phyloP scores from a whole-genome alignment of 768 basidiomycete genomes.

The Lactarius hengduanensis region DNA sequence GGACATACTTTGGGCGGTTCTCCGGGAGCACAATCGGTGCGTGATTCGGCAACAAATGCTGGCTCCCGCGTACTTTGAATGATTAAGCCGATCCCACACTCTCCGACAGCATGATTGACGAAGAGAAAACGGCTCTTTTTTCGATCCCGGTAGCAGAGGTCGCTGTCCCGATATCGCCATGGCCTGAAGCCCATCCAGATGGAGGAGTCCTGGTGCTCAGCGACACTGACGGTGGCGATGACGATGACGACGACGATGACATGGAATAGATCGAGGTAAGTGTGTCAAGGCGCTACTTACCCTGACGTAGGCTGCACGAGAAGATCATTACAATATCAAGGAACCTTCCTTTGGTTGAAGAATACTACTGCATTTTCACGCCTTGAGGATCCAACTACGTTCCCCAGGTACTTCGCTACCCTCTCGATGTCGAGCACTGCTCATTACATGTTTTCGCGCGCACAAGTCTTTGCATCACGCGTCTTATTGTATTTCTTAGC shows the following conservation, averaged over 20 bases:
- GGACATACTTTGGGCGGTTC: constrained; percentile 42
- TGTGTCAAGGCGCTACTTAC: background rate
- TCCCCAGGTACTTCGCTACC: constrained; percentile 9
- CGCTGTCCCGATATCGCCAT: constrained; percentile 28
- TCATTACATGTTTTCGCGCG: constrained; percentile 9
- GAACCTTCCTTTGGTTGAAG: background rate
- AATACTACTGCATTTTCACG: constrained; percentile 1
- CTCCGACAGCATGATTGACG: constrained; percentile 39
- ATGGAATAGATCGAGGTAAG: constrained; percentile 24
- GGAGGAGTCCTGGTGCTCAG: constrained; percentile 47
- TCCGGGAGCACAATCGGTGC: constrained; percentile 54
- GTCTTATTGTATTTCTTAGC: constrained; percentile 9
- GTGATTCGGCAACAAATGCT: constrained; percentile 32
- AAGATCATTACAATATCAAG: constrained; percentile 1
- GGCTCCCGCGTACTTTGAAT: constrained; percentile 10
- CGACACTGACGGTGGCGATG: constrained; percentile 42
- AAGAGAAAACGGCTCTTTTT: constrained; percentile 29
- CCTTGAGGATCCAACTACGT: background rate
- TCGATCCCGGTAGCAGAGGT: constrained; percentile 7
- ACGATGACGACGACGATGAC: constrained; percentile 18
- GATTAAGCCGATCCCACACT: constrained; percentile 10
- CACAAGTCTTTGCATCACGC: constrained; percentile 1
- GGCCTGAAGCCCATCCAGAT: constrained; percentile 46
- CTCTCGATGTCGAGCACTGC: background rate
- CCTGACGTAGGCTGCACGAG: constrained; percentile 4